Base-by-base conservation (phyloP, 2,329 filamentous ascomycete genomes). In the Dothideomycetes sp. region DNA sequence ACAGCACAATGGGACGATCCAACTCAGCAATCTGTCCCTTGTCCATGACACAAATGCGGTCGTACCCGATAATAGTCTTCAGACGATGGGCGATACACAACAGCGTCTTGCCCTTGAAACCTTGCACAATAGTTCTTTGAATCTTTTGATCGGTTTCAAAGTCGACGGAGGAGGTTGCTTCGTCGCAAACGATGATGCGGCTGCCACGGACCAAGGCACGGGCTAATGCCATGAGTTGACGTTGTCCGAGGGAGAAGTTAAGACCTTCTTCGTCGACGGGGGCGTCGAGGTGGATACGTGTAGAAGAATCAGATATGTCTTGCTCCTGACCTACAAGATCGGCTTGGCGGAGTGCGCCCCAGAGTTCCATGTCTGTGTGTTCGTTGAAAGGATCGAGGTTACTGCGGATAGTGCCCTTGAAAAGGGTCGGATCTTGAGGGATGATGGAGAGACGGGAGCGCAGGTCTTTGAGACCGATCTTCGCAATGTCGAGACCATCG, bases 61-160 rank as follows among this genome's bases (percentile, higher is more conserved):
- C 89, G 61, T 96, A 50, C 19, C 80, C 79, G 47, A 96, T 82
- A 48, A 98, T 94, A 1, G 91, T 96, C 55, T 85, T 82, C 53
- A 96, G 68, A 4, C 89, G 74, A 63, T 96, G 89, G 5, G 89
- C 89, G 58, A 96, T 95, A 62, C 87, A 94, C 16, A 96, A 68
- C 33, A 96, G 64, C 2, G 89, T 95, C 68, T 83, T 85, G 45
- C 87, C 88, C 40, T 74, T 72, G 69, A 96, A 96, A 0, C 80
- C 88, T 1, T 74, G 72, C 0, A 84, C 81, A 62, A 96, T 95
- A 3, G 88, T 94, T 41, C 70, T 69, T 62, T 96, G 89, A 57
- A 96, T 94, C 72, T 91, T 93, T 62, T 86, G 82, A 58, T 98
- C 91, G 3, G 89, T 96, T 57, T 95, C 89, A 70, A 95, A 91